Evolutionary conservation across 768 basidiomycete genomes (phyloP).

Genomic region (Agaricus blazei): DNA sequence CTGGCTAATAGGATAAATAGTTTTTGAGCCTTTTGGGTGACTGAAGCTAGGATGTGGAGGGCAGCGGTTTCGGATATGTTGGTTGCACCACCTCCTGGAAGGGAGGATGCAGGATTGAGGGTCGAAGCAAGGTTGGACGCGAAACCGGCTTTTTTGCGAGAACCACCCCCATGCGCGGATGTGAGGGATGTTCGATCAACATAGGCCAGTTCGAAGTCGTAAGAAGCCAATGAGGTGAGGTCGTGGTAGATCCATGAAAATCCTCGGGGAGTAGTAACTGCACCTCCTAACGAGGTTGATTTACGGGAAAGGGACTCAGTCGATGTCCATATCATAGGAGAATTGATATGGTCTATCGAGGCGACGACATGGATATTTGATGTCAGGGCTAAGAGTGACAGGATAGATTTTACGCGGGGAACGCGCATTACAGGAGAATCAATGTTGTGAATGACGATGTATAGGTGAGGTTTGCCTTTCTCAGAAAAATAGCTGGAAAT

Average conservation of each 20-base stretch:
- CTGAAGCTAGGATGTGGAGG: conserved; percentile 77
- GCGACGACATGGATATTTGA: conserved; percentile 78
- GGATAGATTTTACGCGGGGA: conserved; percentile 54
- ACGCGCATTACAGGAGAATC: conserved; percentile 70
- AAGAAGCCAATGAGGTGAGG: conserved; percentile 77
- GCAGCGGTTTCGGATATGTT: conserved; percentile 74
- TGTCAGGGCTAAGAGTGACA: conserved; percentile 69
- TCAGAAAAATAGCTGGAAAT: conserved; percentile 61
- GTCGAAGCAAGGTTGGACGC: conserved; percentile 14
- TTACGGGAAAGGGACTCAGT: conserved; percentile 59
- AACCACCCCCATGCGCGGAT: conserved; percentile 42
- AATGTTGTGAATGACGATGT: conserved; percentile 85
- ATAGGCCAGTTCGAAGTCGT: conserved; percentile 71
- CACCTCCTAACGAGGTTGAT: conserved; percentile 8
- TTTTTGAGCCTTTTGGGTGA: conserved; percentile 83
- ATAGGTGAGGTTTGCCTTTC: conserved; percentile 45
- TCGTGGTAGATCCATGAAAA: conserved; percentile 88
- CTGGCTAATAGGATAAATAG: conserved; percentile 69
- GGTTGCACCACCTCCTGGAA: conserved; percentile 12
- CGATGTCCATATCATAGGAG: conserved; percentile 79
- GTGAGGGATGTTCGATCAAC: conserved; percentile 61
- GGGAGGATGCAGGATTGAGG: conserved; percentile 21
- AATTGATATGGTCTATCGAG: conserved; percentile 83
- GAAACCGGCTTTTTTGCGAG: conserved; percentile 27
- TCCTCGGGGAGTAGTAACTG: conserved; percentile 34